These are phyloP conservation scores for Chaetoceros muelleri DNA, from an alignment of 108 stramenopile species.

Conservation along the genomic window DNA sequence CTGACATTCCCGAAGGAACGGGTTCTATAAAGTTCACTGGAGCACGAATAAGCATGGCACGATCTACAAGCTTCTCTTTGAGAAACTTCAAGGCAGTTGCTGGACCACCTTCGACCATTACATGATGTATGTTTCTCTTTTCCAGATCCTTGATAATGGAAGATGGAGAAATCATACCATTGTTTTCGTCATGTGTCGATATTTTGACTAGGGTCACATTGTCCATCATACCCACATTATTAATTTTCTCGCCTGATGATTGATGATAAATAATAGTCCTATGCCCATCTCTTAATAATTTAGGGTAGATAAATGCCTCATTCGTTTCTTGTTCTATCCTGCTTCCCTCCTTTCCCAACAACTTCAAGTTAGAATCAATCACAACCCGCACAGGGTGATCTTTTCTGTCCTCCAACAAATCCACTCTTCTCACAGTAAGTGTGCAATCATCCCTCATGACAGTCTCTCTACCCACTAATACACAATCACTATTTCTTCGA, in stretches of 20 bases:
- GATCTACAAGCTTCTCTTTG: constrained; percentile 40
- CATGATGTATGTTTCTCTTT: constrained; percentile 35
- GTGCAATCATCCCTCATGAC: constrained; percentile 65
- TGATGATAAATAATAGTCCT: constrained; percentile 43
- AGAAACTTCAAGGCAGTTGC: constrained; percentile 52
- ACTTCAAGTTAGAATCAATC: constrained; percentile 47
- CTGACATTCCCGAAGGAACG: constrained; percentile 31
- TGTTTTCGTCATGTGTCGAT: not conserved
- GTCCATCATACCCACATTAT: constrained; percentile 1
- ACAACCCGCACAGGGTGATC: constrained; percentile 60
- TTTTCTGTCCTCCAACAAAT: constrained; percentile 11
- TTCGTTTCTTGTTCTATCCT: too few species aligned
- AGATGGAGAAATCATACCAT: constrained; percentile 19
- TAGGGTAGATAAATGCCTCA: constrained; percentile 15
- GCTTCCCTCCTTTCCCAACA: constrained; percentile 19
- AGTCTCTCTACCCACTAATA: constrained; percentile 66
- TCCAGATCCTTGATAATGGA: constrained; percentile 26
- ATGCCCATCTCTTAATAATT: constrained; percentile 48
- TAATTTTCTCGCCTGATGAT: not conserved
- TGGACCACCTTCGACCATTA: constrained; percentile 83
- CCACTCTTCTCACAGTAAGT: constrained; percentile 52
- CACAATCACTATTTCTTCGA: constrained; percentile 44
- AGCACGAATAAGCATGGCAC: constrained; percentile 57
- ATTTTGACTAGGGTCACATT: constrained; percentile 18
- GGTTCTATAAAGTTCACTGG: constrained; percentile 37